Evolutionary conservation across 176 grass and related monocot genomes (phyloP), one percentile per base, ranked within the genome.

Genomic region (Eleusine coracana): DNA sequence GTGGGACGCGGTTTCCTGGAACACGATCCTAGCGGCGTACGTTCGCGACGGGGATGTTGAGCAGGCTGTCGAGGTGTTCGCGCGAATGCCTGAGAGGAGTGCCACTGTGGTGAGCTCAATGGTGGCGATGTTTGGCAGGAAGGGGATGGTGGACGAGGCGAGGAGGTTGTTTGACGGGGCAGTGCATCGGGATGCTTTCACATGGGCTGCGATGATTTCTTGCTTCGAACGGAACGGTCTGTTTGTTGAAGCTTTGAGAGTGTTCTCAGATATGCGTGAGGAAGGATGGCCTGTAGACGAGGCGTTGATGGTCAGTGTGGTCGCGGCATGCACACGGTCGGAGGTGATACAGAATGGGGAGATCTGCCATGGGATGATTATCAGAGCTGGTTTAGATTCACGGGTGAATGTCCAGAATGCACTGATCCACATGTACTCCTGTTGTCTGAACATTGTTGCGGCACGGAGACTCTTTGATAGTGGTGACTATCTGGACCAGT

Each of bases 1-100:
- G 80, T 50, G 93, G 87, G 95, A 98, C 77, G 90, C 86, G n/a
- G 95, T 95, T 88, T 95, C 95, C 14, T 95, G 90, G 92, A 95
- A 98, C 81, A 89, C 92, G 13, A 93, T 98, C 45, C 91, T 98
- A 10, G 78, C 90, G 6, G 87, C 90, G 3, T 92, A 98, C 68
- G 82, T 93, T 46, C 70, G 92, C 10, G 74, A 28, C 7, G 82
- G 90, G 81, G 79, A 98, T 67, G 63, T 86, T 7, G 63, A 86
- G 6, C 71, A 90, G 45, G 92, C 90, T 8, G 21, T 91, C 39
- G 4, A 5, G n/a, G 76, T 95, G 68, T 98, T 91, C 73, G 25
- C 25, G 0, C 41, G 50, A 21, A 98, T 95, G 92, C 92, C 87
- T 2, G 71, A 91, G 23, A 86, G 70, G 81, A 89, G 83, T 49